Base-by-base conservation (phyloP, 2,329 filamentous ascomycete genomes). In the Cercospora sp. region DNA sequence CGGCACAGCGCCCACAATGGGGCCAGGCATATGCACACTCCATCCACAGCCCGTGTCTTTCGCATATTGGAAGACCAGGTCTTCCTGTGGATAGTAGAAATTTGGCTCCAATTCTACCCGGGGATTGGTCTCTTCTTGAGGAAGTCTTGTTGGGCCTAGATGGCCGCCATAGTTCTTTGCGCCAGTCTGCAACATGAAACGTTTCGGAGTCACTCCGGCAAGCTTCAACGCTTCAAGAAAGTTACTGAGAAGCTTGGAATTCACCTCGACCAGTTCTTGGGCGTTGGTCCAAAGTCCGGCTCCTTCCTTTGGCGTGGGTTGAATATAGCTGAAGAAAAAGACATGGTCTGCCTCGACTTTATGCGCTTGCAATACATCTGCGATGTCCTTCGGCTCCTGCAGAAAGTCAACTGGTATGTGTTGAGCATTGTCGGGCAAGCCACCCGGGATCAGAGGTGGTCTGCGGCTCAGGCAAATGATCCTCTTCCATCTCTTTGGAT, bases 31-130 rank as follows among this genome's bases (percentile, higher is more conserved):
- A 12, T 80, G 80, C 5, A 85, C 75, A 66, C 81, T 85, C 82
- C 82, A 86, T 12, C 73, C 72, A 13, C 76, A 75, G 13, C 70
- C 69, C 6, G 81, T 76, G 1, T 76, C 70, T n/a, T 75, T 68
- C 71, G 83, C 83, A 70, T 79, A 86, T 0, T 76, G 70, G 30
- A 74, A 77, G 3, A 87, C 77, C 3, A 78, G 75, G 68, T 87
- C 84, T 77, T 87, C 84, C 74, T 87, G 85, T 0, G 79, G 73
- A 69, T 86, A 87, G 79, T 87, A 87, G 75, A 87, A 87, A 74
- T 87, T 86, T 0, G 81, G 80, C 68, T 83, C 81, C 0, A 83
- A 76, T 0, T 36, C 73, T 65, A 57, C 84, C 73, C 60, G 82
- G 2, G 82, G 80, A 68, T 84, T 82, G 8, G 77, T 78, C 73